Percentiles rank a stretch among this genome's conserved stretches.
phyloP scores from a whole-genome alignment of 495 filamentous ascomycete genomes.

The Hypoxylon fuscum region DNA sequence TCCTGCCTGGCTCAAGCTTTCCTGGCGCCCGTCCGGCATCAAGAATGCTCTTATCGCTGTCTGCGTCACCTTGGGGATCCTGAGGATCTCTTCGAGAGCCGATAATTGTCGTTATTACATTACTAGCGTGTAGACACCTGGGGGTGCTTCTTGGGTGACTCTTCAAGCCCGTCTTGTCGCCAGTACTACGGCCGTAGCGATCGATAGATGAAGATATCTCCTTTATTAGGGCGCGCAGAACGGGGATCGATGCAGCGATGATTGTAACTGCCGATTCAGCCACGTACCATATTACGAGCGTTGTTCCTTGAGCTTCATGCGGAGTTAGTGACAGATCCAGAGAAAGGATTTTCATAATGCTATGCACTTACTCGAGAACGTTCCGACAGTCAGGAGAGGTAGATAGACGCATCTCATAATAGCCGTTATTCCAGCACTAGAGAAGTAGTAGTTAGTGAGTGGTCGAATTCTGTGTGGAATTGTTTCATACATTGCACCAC shows the following conservation, averaged over 20 bases:
- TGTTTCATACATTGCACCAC: constrained; percentile 50
- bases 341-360: not conserved
- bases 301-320: constrained; percentile 29
- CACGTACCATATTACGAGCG: constrained; percentile 45
- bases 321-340: not conserved
- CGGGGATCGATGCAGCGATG: constrained; percentile 50
- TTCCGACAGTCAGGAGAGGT: constrained; percentile 23
- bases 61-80: constrained; percentile 27
- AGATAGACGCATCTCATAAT: constrained; percentile 34
- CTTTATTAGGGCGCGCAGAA: constrained; percentile 47
- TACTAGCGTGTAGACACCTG: constrained; percentile 28
- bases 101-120: constrained; percentile 28
- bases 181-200: constrained; percentile 26
- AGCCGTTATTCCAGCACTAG: constrained; percentile 36
- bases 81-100: constrained; percentile 22
- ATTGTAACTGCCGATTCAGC: constrained; percentile 50
- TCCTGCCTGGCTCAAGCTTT: constrained; percentile 16
- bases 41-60: constrained; percentile 42
- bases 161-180: constrained; percentile 32
- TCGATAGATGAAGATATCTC: constrained; percentile 36
- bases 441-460: constrained; percentile 15
- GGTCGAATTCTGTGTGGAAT: not conserved
- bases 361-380: constrained; percentile 34
- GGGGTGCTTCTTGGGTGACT: constrained; percentile 11
- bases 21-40: constrained; percentile 25